These are phyloP conservation scores for Entamoeba histolytica DNA, from an alignment of 208 protist species.

Conservation along the genomic window DNA sequence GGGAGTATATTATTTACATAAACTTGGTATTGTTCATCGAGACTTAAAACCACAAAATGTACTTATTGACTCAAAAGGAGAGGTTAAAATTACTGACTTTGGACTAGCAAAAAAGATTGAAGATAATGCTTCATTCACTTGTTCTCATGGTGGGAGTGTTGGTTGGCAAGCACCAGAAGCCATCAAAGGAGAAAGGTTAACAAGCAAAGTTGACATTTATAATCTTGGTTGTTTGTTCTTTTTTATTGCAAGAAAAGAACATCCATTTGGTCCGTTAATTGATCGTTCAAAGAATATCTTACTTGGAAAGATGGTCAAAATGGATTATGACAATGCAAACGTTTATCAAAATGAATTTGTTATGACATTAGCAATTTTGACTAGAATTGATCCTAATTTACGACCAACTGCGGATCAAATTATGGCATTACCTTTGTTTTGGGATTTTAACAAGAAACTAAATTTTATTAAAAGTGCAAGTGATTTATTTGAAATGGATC, in stretches of 20 bases:
- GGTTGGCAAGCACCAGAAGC: neutral
- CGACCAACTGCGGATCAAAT: neutral
- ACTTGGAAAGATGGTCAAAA: neutral
- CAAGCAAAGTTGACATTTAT: neutral
- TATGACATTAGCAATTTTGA: neutral
- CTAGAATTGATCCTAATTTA: neutral
- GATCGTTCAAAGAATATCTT: neutral
- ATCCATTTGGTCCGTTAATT: neutral
- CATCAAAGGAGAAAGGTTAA: neutral
- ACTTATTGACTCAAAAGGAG: constrained; percentile 12
- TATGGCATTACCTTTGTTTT: neutral
- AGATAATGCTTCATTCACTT: neutral
- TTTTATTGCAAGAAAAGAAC: neutral
- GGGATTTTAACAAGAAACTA: neutral
- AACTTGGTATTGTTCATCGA: constrained; percentile 11
- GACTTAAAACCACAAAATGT: constrained; percentile 40
- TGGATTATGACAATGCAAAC: neutral
- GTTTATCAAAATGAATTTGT: neutral
- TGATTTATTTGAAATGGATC: neutral
- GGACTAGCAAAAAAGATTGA: constrained; percentile 14
- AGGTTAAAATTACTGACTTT: constrained; percentile 34
- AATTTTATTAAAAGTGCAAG: neutral
- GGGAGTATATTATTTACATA: constrained; percentile 15
- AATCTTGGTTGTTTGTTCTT: neutral
- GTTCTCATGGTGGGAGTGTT: neutral